Base-by-base conservation (phyloP, 2,329 filamentous ascomycete species). In the Fusarium fujikuroi region DNA sequence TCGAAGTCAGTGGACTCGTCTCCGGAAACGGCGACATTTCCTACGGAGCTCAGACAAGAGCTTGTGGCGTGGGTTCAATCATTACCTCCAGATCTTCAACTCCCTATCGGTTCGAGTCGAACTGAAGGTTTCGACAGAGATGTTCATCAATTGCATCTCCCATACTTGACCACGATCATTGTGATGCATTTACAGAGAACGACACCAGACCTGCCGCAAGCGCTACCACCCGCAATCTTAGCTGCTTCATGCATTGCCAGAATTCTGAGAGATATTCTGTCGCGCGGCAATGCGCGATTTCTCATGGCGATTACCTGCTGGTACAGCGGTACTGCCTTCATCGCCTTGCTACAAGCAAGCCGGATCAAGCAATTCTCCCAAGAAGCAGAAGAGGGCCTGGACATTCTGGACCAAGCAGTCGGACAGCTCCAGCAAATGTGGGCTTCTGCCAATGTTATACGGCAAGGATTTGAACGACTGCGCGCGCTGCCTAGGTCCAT, bases 261-360 rank as follows among this genome's bases (percentile, higher is more conserved):
- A 28, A 54, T 76, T 8, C 62, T 85, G 12, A 70, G 80, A 37
- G 83, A 85, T 40, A 79, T 83, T 6, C 65, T 85, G 1, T 78
- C 79, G 2, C 79, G 84, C 0, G 83, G 84, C 0, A 79, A 82
- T 36, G 79, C 80, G 1, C 74, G 83, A 2, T 85, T 84, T 47
- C 78, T 85, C 2, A 83, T 83, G 79, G 82, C 81, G 3, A 84
- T 85, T 14, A 81, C 81, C 1, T 83, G 82, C 42, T 85, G 84
- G 84, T 84, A 85, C 52, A 77, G 78, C n/a, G 81, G 81, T 0
- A 83, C 82, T 2, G 83, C 84, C 1, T 82, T 85, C 30, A 80
- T 85, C 19, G 81, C 83, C 0, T 72, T 85, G 1, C 66, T 85
- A 1, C 82, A 85, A 49, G 83, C 82, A 4, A 74, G 60, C 16